Conservation (phyloP, 352 stramenopile species). For the Globisporangium uncinulatum region DNA sequence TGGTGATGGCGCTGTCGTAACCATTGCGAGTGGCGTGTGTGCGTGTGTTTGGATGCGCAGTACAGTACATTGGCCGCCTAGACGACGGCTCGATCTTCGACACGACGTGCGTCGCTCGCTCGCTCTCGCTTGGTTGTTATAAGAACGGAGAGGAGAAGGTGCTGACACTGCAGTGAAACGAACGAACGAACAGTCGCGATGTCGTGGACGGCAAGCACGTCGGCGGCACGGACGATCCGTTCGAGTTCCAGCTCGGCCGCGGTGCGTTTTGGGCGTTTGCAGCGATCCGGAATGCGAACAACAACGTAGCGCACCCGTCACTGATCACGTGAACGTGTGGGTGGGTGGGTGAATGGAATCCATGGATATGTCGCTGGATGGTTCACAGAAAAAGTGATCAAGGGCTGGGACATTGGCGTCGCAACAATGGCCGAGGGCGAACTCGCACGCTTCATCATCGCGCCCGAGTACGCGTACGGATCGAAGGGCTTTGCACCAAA, state of each 20-base stretch:
- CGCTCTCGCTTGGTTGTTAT: not conserved
- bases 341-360: not conserved
- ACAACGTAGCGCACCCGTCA: not conserved
- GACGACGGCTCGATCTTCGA: slow-evolving; percentile 86
- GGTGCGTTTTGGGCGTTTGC: slow-evolving; percentile 26
- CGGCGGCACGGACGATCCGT: slow-evolving; percentile 76
- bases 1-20: not conserved
- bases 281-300: too few relatives aligned
- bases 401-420: slow-evolving; percentile 81
- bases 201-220: slow-evolving; percentile 75
- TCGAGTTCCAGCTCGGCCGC: slow-evolving; percentile 80
- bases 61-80: slow-evolving; percentile 80
- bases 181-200: slow-evolving; percentile 41
- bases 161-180: not conserved
- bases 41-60: slow-evolving; percentile 16
- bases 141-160: not conserved
- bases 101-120: slow-evolving; percentile 46
- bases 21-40: not conserved
- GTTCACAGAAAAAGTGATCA: slow-evolving; percentile 77
- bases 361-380: not conserved
- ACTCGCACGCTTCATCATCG: slow-evolving; percentile 79
- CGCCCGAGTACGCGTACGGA: slow-evolving; percentile 75
- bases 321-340: not conserved
- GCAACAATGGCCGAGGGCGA: slow-evolving; percentile 76
- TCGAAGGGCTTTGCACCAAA: slow-evolving; percentile 76